Evolutionary conservation across 2,329 filamentous ascomycete genomes (phyloP).

Genomic region (Colletotrichum aenigma): DNA sequence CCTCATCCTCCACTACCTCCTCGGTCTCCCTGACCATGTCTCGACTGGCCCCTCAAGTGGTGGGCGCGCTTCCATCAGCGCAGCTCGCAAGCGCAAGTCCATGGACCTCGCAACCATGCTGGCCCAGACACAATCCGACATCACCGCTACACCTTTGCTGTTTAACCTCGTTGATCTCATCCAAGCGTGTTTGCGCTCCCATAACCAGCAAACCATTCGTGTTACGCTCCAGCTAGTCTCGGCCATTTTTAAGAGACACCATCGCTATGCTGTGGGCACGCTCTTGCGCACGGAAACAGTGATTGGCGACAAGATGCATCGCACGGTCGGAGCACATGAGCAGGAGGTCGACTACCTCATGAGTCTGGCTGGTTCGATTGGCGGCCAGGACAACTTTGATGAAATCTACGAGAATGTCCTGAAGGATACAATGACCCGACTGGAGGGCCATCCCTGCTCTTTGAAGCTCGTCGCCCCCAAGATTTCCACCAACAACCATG

Average conservation of each 20-base stretch:
- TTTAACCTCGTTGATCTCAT: constrained; percentile 95
- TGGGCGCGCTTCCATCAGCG: constrained; percentile 61
- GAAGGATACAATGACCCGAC: constrained; percentile 70
- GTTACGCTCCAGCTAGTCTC: constrained; percentile 89
- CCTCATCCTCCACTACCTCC: constrained; percentile 88
- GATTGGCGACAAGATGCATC: constrained; percentile 55
- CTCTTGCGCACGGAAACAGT: constrained; percentile 71
- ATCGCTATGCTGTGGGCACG: constrained; percentile 81
- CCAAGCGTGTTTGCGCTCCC: constrained; percentile 81
- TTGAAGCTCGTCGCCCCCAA: constrained; percentile 69
- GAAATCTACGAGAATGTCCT: constrained; percentile 74
- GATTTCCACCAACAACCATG: constrained; percentile 59
- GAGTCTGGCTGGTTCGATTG: constrained; percentile 69
- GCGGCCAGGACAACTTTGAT: constrained; percentile 72
- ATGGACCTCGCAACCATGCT: constrained; percentile 85
- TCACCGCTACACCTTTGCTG: constrained; percentile 77
- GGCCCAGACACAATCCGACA: constrained; percentile 70
- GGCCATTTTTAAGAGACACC: constrained; percentile 84
- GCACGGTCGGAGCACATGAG: constrained; percentile 76
- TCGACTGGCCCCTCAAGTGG: constrained; percentile 37
- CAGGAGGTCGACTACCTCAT: constrained; percentile 77
- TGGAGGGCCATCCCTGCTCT: constrained; percentile 78
- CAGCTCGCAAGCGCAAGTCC: constrained; percentile 83
- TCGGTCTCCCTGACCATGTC: constrained; percentile 73
- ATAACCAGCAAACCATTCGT: constrained; percentile 86